phyloP scores from a whole-genome alignment of 2,329 filamentous ascomycete species.

The Periconia digitata region DNA sequence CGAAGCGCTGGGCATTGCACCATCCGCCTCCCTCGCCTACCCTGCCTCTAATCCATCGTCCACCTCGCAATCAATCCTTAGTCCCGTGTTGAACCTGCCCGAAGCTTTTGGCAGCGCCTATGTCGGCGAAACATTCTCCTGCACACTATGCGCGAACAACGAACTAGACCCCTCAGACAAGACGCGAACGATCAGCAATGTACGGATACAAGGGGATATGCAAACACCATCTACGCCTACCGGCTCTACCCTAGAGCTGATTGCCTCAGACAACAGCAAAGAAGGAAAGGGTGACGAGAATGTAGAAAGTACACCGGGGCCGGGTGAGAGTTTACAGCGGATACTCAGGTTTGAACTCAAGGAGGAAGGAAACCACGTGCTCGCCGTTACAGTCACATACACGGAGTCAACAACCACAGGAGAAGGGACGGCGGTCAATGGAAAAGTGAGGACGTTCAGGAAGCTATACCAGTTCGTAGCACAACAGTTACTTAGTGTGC shows the following conservation, averaged over 20 bases:
- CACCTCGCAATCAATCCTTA: conserved; percentile 58
- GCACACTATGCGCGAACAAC: conserved; percentile 94
- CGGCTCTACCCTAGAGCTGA: conserved; percentile 60
- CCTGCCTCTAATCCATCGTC: conserved; percentile 52
- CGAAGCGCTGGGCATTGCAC: conserved; percentile 53
- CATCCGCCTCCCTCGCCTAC: conserved; percentile 70
- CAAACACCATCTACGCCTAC: conserved; percentile 79
- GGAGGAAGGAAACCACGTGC: conserved; percentile 90
- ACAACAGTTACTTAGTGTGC: conserved; percentile 83
- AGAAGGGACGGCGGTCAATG: conserved; percentile 51
- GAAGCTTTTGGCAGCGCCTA: conserved; percentile 92
- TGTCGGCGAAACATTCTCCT: conserved; percentile 92
- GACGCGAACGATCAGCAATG: conserved; percentile 64
- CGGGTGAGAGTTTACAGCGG: conserved; percentile 73
- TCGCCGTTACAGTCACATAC: conserved; percentile 92
- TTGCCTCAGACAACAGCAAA: conserved; percentile 47
- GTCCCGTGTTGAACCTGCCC: conserved; percentile 74
- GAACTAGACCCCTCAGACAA: conserved; percentile 57
- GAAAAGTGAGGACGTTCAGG: conserved; percentile 79
- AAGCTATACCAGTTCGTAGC: conserved; percentile 97
- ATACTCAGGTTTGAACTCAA: conserved; percentile 86
- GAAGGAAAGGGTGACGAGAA: conserved; percentile 4
- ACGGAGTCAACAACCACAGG: conserved; percentile 72
- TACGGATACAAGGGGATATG: conserved; percentile 89
- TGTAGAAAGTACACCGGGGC: conserved; percentile 46